Evolutionary conservation across 2,329 filamentous ascomycete species (phyloP).

Genomic region (Emmonsia crescens): DNA sequence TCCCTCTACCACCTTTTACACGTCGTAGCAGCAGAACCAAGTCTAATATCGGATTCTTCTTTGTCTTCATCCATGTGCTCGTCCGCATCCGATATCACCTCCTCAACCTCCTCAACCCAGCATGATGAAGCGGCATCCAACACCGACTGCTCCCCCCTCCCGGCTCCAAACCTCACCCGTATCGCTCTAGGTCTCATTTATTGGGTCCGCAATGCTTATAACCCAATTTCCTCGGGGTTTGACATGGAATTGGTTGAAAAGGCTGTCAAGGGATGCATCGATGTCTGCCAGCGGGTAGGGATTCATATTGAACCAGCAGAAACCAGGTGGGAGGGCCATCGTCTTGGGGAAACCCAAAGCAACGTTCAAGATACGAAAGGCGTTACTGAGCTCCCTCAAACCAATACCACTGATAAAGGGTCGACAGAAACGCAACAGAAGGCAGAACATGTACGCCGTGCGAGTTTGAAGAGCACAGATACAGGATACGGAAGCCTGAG

Average conservation of each 20-base stretch:
- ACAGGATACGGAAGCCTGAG: conserved; percentile 29
- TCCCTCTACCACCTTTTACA: conserved; percentile 33
- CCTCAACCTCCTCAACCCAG: conserved; percentile 14
- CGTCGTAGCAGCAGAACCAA: conserved; percentile 30
- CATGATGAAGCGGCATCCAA: conserved; percentile 21
- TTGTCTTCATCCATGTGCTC: conserved; percentile 13
- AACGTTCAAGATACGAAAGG: too few relatives aligned
- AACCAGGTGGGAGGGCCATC: conserved; percentile 7
- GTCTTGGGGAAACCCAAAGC: not conserved
- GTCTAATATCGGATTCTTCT: conserved; percentile 21
- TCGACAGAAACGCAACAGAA: conserved; percentile 8
- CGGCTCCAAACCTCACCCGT: conserved; percentile 25
- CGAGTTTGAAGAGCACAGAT: conserved; percentile 28
- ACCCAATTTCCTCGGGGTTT: conserved; percentile 33
- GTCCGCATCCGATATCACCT: conserved; percentile 10
- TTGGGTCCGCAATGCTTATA: conserved; percentile 36
- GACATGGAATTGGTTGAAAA: conserved; percentile 27
- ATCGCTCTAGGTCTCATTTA: conserved; percentile 33
- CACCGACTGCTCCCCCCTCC: conserved; percentile 2
- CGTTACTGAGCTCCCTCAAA: not conserved
- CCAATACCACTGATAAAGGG: not conserved
- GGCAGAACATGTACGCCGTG: not conserved
- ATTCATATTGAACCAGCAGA: conserved; percentile 24
- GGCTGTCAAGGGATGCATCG: conserved; percentile 29
- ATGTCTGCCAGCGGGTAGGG: conserved; percentile 26